These are phyloP conservation scores for Pichia heedii DNA, from an alignment of 805 yeast genomes.

Conservation along the genomic window DNA sequence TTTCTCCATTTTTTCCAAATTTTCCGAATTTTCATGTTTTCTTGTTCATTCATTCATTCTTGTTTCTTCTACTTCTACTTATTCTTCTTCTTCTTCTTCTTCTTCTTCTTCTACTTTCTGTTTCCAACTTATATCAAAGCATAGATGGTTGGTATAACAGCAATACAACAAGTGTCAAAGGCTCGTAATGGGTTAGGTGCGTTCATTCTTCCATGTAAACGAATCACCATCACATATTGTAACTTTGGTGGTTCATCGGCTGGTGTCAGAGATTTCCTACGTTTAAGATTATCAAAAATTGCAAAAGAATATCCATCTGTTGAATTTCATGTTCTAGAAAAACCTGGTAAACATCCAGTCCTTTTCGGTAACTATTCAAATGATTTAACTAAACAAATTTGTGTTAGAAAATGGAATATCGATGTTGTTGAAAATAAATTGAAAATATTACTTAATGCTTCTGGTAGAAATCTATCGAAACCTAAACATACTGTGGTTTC, in stretches of 20 bases:
- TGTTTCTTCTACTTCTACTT: not conserved
- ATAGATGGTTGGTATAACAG: constrained; percentile 38
- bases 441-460: constrained; percentile 51
- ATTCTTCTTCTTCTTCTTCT: not conserved
- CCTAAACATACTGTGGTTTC: constrained; percentile 76
- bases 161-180: constrained; percentile 47
- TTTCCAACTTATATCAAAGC: too few species aligned
- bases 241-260: constrained; percentile 94
- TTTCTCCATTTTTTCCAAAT: too few species aligned
- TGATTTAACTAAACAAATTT: constrained; percentile 34
- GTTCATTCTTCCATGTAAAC: constrained; percentile 64
- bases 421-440: constrained; percentile 58
- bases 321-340: constrained; percentile 60
- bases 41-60: too few species aligned
- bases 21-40: too few species aligned
- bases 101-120: not conserved
- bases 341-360: constrained; percentile 73
- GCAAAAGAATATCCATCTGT: constrained; percentile 58
- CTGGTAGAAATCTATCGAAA: constrained; percentile 54
- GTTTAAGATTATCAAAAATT: constrained; percentile 40
- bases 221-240: constrained; percentile 71
- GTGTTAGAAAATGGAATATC: constrained; percentile 64
- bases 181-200: constrained; percentile 75
- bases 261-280: constrained; percentile 65
- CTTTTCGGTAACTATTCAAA: constrained; percentile 47